Conservation (phyloP, 176 grass and related monocot genomes). For the Chloris gayana region DNA sequence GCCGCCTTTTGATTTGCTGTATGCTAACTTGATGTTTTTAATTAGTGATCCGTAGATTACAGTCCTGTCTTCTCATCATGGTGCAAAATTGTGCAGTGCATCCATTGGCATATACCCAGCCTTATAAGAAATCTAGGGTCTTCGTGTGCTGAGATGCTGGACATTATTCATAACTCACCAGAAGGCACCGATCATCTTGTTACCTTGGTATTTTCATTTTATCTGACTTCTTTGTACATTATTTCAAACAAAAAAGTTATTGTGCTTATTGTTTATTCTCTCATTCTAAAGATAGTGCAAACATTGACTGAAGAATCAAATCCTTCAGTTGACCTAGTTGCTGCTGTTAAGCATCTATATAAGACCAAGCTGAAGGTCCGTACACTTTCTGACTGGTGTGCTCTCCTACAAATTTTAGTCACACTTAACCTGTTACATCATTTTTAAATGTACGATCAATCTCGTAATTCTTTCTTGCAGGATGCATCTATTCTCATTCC, state of each 20-base stretch:
- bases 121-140: slow-evolving; percentile 84
- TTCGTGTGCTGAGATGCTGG: slow-evolving; percentile 75
- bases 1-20: slow-evolving; percentile 31
- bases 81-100: slow-evolving; percentile 66
- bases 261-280: slow-evolving; percentile 33
- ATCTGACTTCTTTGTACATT: slow-evolving; percentile 30
- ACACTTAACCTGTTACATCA: not conserved
- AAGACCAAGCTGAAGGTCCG: slow-evolving; percentile 89
- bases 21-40: slow-evolving; percentile 14
- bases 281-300: slow-evolving; percentile 76
- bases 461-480: slow-evolving; percentile 53
- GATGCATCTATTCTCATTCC: slow-evolving; percentile 97
- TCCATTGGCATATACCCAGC: slow-evolving; percentile 71
- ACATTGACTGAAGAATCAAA: slow-evolving; percentile 85
- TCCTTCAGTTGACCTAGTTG: slow-evolving; percentile 79
- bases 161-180: slow-evolving; percentile 88
- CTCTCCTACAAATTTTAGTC: not conserved
- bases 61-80: slow-evolving; percentile 26
- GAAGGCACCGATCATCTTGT: slow-evolving; percentile 96
- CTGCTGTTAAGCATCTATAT: slow-evolving; percentile 90
- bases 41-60: slow-evolving; percentile 34
- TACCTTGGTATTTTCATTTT: slow-evolving; percentile 72
- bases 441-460: slow-evolving; percentile 10
- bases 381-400: slow-evolving; percentile 28
- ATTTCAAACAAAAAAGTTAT: slow-evolving; percentile 26